Evolutionary conservation across 208 protist genomes (phyloP).

Genomic region (Angomonas deanei): DNA sequence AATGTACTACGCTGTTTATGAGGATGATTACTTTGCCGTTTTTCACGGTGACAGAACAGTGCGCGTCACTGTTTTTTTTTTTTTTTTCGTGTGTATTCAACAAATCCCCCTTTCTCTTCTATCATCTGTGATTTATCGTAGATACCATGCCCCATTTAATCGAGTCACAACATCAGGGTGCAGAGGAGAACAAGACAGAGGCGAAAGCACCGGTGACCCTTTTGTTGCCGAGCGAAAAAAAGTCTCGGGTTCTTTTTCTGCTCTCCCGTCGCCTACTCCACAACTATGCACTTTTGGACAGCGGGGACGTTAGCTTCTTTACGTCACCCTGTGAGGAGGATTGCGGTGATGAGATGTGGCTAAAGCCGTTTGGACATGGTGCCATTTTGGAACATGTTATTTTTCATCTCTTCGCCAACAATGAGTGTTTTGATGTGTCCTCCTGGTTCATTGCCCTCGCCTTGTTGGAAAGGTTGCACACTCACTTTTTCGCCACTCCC

Average conservation of each 20-base stretch:
- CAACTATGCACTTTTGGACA: constrained; percentile 26
- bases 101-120: background rate
- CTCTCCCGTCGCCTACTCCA: constrained; percentile 25
- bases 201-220: background rate
- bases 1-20: background rate
- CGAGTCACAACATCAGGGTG: background rate
- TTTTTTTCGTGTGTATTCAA: background rate
- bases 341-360: constrained; percentile 20
- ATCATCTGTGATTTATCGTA: background rate
- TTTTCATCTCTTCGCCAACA: constrained; percentile 42
- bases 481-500: background rate
- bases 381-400: constrained; percentile 43
- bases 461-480: constrained; percentile 68
- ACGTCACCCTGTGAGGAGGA: background rate
- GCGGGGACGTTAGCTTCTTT: constrained; percentile 16
- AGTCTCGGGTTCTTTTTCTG: constrained; percentile 12
- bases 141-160: background rate
- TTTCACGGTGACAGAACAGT: too few species aligned
- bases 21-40: background rate
- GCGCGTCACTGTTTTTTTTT: too few species aligned
- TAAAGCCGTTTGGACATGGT: constrained; percentile 6
- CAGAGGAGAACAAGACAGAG: background rate
- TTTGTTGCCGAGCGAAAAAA: constrained; percentile 8
- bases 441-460: constrained; percentile 71
- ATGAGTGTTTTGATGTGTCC: constrained; percentile 39